Evolutionary conservation across 2,329 filamentous ascomycete species (phyloP), one percentile per base, ranked within the genome.

Genomic region (Colletotrichum spaethianum): DNA sequence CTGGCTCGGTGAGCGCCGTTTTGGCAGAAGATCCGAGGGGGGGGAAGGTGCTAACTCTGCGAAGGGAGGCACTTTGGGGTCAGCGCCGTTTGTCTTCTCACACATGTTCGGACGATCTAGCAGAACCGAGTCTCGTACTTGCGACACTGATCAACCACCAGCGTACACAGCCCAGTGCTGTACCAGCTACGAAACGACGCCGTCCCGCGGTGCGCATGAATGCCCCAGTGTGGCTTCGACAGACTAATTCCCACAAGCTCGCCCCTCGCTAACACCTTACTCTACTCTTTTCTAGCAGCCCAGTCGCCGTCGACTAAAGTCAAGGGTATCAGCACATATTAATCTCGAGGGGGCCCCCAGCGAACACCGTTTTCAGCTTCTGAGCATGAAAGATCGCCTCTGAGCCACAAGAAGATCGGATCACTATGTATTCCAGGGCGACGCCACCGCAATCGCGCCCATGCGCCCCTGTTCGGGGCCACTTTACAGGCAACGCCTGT

Each of bases 311-410:
- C 48, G 23, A 53, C 59, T 70, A 42, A 46, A 46, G 40, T 16
- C 70, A 64, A 55, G 66, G 20, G 63, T 55, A 69, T 61, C 65
- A 53, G 53, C 65, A 63, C 44, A 26, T 59, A 48, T 55, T 23
- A 31, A 16, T 48, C 31, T 59, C 31, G 33, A 59, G 33, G 42
- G 59, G 68, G 68, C 18, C 31, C 69, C 69, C n/a, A 33, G 53
- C 53, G n/a, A 44, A 42, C 18, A 33, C 59, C 52, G 28, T 59
- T 52, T 64, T 38, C 59, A 64, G 60, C 65, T 48, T 38, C 52
- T 46, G 33, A 57, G 70, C 70, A 73, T 71, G 50, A 73, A 71
- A 44, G 70, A 73, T 73, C 70, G 61, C 57, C 70, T 62, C 70
- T 73, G 61, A 73, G 70, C 70, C 70, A 71, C 70, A 66, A 42